A percentile compares a stretch with the other conserved stretches of the same genome.
phyloP scores from a whole-genome alignment of 768 basidiomycete genomes.

The Amanita brunnescens region DNA sequence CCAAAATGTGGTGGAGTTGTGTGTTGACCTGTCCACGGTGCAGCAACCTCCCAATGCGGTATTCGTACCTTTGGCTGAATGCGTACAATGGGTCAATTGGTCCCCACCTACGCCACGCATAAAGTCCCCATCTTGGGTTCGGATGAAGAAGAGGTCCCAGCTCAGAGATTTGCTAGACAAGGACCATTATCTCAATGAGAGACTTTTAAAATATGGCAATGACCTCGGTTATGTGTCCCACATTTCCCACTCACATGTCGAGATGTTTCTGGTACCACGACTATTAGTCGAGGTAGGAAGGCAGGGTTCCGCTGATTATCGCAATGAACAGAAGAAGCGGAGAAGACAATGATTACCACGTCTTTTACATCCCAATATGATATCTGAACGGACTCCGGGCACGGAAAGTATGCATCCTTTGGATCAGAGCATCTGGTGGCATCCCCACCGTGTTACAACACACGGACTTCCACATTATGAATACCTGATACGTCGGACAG shows the following conservation, averaged over 20 bases:
- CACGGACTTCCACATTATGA: too few relatives aligned
- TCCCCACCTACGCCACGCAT: background rate
- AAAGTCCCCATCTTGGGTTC: background rate
- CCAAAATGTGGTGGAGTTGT: background rate
- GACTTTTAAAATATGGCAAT: background rate
- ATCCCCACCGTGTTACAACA: too few relatives aligned
- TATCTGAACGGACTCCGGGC: background rate
- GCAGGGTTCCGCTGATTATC: background rate
- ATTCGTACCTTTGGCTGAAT: background rate
- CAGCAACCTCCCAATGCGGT: too few relatives aligned
- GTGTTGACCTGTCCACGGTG: background rate
- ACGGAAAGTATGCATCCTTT: background rate
- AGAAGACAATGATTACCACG: background rate
- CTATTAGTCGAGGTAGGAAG: background rate
- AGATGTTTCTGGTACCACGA: background rate
- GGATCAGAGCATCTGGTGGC: background rate
- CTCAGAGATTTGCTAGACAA: background rate
- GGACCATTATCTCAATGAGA: background rate
- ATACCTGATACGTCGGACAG: too few relatives aligned
- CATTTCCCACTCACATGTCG: background rate
- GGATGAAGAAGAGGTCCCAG: background rate
- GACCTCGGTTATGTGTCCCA: background rate
- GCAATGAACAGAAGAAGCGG: background rate
- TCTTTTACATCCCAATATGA: background rate
- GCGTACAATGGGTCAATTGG: background rate